These are phyloP conservation scores for Melocanna baccifera DNA, from an alignment of 176 grass and related monocot genomes.

Conservation along the genomic window DNA sequence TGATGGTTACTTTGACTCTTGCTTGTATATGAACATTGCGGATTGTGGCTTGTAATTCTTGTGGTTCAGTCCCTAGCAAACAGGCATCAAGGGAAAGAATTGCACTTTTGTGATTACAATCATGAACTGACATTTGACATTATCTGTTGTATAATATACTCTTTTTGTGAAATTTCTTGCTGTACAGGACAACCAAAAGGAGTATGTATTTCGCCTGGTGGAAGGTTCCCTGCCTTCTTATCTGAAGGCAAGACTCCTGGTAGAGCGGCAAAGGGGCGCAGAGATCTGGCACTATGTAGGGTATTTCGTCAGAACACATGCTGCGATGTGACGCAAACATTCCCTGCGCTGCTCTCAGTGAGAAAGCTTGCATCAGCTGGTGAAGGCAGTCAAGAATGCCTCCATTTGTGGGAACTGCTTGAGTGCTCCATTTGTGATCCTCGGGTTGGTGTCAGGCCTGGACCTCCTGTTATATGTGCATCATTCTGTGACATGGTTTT, in stretches of 20 bases:
- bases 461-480: slow-evolving; percentile 70
- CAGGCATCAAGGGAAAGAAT: background rate
- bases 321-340: slow-evolving; percentile 77
- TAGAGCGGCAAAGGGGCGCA: slow-evolving; percentile 61
- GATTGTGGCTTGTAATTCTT: background rate
- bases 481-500: slow-evolving; percentile 90
- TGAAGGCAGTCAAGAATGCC: slow-evolving; percentile 79
- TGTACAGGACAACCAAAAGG: slow-evolving; percentile 52
- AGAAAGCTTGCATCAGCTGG: slow-evolving; percentile 83
- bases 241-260: slow-evolving; percentile 71
- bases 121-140: background rate
- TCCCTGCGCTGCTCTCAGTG: slow-evolving; percentile 64
- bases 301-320: slow-evolving; percentile 85
- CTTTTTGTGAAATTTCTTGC: background rate
- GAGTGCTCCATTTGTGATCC: slow-evolving; percentile 98
- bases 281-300: slow-evolving; percentile 80
- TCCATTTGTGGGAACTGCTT: slow-evolving; percentile 90
- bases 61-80: background rate
- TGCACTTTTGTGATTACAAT: background rate
- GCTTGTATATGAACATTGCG: background rate
- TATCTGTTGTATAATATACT: background rate
- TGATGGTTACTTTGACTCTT: background rate
- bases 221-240: slow-evolving; percentile 68
- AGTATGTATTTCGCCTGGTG: slow-evolving; percentile 76
- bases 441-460: slow-evolving; percentile 55